A percentile compares a stretch with the other conserved stretches of the same genome.
Conservation (phyloP, 148 eudicot species). For the Limonium bicolor region DNA sequence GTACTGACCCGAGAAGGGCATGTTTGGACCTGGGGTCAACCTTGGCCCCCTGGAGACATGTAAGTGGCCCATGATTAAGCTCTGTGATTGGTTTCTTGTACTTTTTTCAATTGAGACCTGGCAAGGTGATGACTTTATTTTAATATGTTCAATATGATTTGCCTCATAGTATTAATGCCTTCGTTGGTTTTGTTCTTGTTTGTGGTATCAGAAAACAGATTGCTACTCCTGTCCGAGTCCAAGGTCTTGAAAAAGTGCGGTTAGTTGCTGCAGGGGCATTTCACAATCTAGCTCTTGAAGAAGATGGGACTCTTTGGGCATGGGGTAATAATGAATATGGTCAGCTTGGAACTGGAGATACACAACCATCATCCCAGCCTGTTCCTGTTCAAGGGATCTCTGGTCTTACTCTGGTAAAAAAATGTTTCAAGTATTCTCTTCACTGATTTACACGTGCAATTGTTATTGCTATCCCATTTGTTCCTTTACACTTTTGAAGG, state of each 20-base stretch:
- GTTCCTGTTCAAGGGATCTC: slow-evolving; percentile 77
- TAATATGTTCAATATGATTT: neutral
- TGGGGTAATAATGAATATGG: slow-evolving; percentile 99
- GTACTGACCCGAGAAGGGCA: slow-evolving; percentile 94
- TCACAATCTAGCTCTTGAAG: slow-evolving; percentile 90
- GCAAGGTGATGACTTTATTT: neutral
- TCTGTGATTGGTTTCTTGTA: too few species aligned
- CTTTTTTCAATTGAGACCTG: neutral
- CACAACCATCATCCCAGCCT: slow-evolving; percentile 97
- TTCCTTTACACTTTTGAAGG: too few species aligned
- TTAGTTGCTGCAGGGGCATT: slow-evolving; percentile 93
- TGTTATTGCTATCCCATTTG: too few species aligned
- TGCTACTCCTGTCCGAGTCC: slow-evolving; percentile 81
- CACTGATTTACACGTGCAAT: too few species aligned
- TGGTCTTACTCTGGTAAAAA: slow-evolving; percentile 76
- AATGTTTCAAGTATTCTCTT: neutral
- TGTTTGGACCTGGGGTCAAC: slow-evolving; percentile 99
- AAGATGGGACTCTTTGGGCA: slow-evolving; percentile 79
- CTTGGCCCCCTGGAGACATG: slow-evolving; percentile 99
- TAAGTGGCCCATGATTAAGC: slow-evolving; percentile 22
- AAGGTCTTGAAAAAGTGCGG: slow-evolving; percentile 77
- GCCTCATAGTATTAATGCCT: neutral
- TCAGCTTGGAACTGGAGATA: slow-evolving; percentile 97
- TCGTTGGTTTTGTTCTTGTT: neutral
- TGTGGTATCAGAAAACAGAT: slow-evolving; percentile 71